Percentiles rank a stretch among this genome's conserved stretches.
Evolutionary conservation across 108 stramenopile species (phyloP).

Genomic region (Skeletonema grethae): DNA sequence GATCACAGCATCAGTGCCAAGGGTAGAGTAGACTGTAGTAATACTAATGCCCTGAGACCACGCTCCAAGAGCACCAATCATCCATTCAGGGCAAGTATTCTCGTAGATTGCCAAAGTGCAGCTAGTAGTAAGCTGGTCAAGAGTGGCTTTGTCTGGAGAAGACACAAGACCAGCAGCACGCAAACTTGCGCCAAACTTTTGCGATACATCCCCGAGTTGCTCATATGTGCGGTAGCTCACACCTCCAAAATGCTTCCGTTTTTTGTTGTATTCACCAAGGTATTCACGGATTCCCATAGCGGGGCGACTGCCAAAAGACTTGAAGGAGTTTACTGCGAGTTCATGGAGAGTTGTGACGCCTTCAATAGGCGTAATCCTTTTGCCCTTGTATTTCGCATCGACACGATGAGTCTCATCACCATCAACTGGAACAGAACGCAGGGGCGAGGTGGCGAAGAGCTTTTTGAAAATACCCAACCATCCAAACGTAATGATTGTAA

Average conservation of each 20-base stretch:
- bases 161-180: conserved; percentile 67
- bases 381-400: conserved; percentile 51
- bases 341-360: conserved; percentile 78
- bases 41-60: conserved; percentile 79
- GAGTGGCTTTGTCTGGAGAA: conserved; percentile 55
- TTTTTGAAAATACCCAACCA: conserved; percentile 48
- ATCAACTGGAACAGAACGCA: conserved; percentile 72
- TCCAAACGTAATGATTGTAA: conserved; percentile 1
- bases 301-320: conserved; percentile 41
- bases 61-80: conserved; percentile 83
- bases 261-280: conserved; percentile 66
- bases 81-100: conserved; percentile 91
- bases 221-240: conserved; percentile 65
- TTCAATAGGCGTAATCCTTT: conserved; percentile 48
- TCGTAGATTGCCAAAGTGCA: conserved; percentile 91
- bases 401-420: conserved; percentile 76
- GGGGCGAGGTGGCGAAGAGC: conserved; percentile 43
- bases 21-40: conserved; percentile 90
- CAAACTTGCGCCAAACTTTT: conserved; percentile 85
- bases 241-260: conserved; percentile 77
- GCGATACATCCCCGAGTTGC: conserved; percentile 68
- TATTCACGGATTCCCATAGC: conserved; percentile 81
- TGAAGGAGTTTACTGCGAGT: conserved; percentile 51
- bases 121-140: conserved; percentile 79
- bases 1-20: conserved; percentile 90